Evolutionary conservation across 345 rosid species (phyloP).

Genomic region (Citrus reticulata): DNA sequence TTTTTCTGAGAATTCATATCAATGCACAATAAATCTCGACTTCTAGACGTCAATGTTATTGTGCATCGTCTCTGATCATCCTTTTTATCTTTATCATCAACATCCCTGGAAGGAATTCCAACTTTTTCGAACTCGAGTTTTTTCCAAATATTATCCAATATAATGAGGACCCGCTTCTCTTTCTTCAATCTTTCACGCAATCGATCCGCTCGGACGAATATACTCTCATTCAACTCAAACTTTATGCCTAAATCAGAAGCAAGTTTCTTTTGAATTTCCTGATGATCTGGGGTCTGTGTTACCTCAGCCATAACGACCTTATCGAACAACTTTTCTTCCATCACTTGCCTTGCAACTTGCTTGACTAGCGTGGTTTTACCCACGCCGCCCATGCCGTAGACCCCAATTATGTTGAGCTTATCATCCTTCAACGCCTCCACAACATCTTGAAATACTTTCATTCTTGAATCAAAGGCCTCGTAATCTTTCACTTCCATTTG

Average conservation of each 20-base stretch:
- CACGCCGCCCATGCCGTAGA: slow-evolving; percentile 11
- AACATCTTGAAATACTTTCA: neutral
- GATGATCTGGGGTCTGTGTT: neutral
- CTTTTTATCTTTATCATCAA: neutral
- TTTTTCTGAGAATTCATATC: slow-evolving; percentile 7
- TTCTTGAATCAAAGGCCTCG: neutral
- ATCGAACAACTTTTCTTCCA: neutral
- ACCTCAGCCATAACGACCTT: neutral
- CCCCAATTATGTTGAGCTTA: slow-evolving; percentile 5
- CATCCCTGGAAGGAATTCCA: neutral
- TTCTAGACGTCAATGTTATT: slow-evolving; percentile 18
- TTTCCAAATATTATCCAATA: too few relatives aligned
- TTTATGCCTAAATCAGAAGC: neutral
- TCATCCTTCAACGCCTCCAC: neutral
- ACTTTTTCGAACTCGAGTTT: neutral
- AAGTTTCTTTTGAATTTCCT: neutral
- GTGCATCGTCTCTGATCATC: slow-evolving; percentile 5
- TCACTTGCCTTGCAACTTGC: neutral
- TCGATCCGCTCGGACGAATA: neutral
- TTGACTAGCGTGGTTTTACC: slow-evolving; percentile 16
- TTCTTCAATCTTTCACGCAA: neutral
- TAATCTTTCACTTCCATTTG: neutral
- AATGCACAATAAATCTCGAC: neutral
- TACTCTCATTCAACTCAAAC: neutral
- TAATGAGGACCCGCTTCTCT: accelerated